Conservation (phyloP, 179 eudicot species). For the Beta lomatogona region DNA sequence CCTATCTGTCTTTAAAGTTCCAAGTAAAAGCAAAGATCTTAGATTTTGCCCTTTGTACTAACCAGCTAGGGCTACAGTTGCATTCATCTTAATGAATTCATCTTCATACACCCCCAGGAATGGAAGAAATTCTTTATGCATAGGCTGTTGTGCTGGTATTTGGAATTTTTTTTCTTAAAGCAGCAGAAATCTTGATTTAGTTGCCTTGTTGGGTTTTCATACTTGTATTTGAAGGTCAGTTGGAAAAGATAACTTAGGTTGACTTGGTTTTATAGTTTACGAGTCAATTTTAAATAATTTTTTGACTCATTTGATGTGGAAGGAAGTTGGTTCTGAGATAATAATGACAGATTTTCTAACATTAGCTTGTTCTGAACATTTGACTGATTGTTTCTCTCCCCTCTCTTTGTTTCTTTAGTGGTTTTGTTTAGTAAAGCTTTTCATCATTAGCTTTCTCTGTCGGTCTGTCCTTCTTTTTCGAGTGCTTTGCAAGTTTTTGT, state of each 20-base stretch:
- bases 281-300: not conserved
- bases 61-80: not conserved
- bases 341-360: conserved; percentile 33
- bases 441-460: not conserved
- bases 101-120: not conserved
- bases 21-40: not conserved
- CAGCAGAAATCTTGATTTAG: not conserved
- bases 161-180: not conserved
- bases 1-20: not conserved
- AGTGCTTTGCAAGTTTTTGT: not conserved
- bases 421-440: not conserved
- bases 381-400: not conserved
- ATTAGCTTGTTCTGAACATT: not conserved
- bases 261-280: conserved; percentile 6
- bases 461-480: not conserved
- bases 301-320: not conserved
- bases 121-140: not conserved
- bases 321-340: conserved; percentile 8
- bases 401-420: conserved; percentile 2
- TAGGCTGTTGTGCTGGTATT: not conserved
- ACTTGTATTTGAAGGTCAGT: not conserved
- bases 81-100: not conserved
- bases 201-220: not conserved
- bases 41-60: not conserved
- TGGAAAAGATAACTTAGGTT: not conserved